These are phyloP conservation scores for Eucalyptus curtisii DNA, from an alignment of 345 rosid genomes.

Conservation along the genomic window DNA sequence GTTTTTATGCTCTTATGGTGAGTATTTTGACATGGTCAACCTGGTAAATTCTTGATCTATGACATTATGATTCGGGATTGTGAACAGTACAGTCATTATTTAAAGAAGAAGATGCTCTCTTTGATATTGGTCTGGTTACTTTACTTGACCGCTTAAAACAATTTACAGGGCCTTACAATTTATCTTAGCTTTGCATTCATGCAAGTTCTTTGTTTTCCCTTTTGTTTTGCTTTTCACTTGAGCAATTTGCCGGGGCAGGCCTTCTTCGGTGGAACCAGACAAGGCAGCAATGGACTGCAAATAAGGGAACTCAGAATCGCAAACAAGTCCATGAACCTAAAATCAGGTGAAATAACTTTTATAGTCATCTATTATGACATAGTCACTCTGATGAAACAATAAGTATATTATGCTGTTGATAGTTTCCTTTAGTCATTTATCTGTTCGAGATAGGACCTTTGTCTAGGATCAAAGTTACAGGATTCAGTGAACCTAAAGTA, in stretches of 20 bases:
- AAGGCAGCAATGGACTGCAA: conserved; percentile 26
- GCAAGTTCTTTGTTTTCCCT: not conserved
- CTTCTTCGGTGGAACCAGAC: conserved; percentile 24
- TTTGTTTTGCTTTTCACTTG: not conserved
- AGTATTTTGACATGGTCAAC: not conserved
- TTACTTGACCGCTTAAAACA: not conserved
- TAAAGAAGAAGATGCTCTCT: not conserved
- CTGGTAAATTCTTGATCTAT: not conserved
- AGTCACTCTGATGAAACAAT: not conserved
- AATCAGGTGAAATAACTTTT: not conserved
- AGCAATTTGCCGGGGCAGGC: conserved; percentile 1
- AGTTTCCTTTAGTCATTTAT: not conserved
- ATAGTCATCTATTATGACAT: not conserved
- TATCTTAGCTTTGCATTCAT: not conserved
- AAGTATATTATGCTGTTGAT: not conserved
- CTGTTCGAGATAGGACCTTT: not conserved
- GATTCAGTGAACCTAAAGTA: not conserved
- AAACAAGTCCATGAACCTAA: conserved; percentile 11
- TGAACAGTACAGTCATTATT: not conserved
- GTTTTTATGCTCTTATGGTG: not conserved
- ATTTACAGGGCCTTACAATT: not conserved
- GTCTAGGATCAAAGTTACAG: not conserved
- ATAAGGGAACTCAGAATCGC: conserved; percentile 1
- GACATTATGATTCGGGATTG: not conserved
- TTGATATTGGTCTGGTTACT: not conserved